Evolutionary conservation across 768 basidiomycete species (phyloP).

Genomic region (Cystobasidium ongulense): DNA sequence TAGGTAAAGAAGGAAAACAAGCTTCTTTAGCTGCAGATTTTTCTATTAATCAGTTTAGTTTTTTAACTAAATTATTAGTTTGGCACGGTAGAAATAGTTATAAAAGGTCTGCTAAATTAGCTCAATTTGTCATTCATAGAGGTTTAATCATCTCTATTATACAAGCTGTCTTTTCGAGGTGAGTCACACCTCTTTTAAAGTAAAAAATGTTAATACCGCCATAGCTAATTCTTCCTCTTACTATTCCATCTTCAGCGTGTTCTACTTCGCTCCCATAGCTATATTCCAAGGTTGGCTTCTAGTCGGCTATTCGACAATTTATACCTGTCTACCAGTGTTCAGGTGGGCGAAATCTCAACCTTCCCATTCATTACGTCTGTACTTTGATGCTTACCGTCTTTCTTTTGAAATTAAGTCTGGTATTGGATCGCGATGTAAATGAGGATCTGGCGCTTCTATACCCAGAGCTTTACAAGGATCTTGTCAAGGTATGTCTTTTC

Average conservation of each 20-base stretch:
- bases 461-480: slow-evolving; percentile 93
- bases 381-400: slow-evolving; percentile 62
- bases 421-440: slow-evolving; percentile 88
- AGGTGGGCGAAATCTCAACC: background rate
- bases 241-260: slow-evolving; percentile 49
- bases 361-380: slow-evolving; percentile 67
- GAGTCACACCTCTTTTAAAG: too few species aligned
- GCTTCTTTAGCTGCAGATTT: slow-evolving; percentile 99
- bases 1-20: slow-evolving; percentile 97
- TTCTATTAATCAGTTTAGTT: slow-evolving; percentile 92
- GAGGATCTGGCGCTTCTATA: slow-evolving; percentile 91
- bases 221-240: too few species aligned
- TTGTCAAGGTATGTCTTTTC: slow-evolving; percentile 66
- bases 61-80: slow-evolving; percentile 86
- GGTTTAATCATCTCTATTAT: slow-evolving; percentile 87
- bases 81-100: slow-evolving; percentile 99
- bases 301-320: slow-evolving; percentile 55
- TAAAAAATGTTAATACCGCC: too few species aligned
- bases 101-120: slow-evolving; percentile 91
- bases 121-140: slow-evolving; percentile 90
- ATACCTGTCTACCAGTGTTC: slow-evolving; percentile 6
- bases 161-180: slow-evolving; percentile 75
- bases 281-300: slow-evolving; percentile 97
- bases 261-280: slow-evolving; percentile 91
- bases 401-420: slow-evolving; percentile 59